Evolutionary conservation across 75 land plant genomes (phyloP), one percentile per base, ranked within the genome.

Genomic region (Sequoia sempervirens): DNA sequence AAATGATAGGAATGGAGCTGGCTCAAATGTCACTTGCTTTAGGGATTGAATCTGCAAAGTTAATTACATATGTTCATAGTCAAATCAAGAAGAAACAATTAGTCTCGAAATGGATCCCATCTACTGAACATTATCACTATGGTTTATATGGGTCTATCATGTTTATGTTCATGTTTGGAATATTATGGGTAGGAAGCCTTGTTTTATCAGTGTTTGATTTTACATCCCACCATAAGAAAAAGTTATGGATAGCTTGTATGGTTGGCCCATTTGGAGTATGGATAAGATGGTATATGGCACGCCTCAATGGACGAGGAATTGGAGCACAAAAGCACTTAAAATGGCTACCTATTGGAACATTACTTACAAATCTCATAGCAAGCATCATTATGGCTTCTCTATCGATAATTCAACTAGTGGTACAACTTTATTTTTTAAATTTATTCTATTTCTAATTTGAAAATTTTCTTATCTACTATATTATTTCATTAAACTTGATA

Each of bases 271-370:
- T 88, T 17, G 99, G 99, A 47, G 99, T 97, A 38, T 97, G 99
- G 99, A 58, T 86, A n/a, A 88, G 99, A 61, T 95, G 98, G 98
- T 85, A 70, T 30, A 81, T 95, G 45, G 96, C 96, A 20, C 86
- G 94, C 46, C 83, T 93, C 5, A 97, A 97, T 87, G 99, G 98
- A 18, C 83, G 87, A 84, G 96, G 96, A 23, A 81, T 95, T 53
- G 92, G 93, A 80, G 82, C 32, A 30, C 82, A 86, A 37, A 82
- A 84, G 0, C 41, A n/a, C 26, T 69, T 93, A 32, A 91, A 84
- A 82, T 97, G 99, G 99, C 64, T 97, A 15, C 98, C 99, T 1
- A 91, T 83, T 96, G 99, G 13, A 97, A 95, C 43, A 69, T 89
- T 50, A 50, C 53, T 50, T 50, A 50, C 53, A 50, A 50, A 50